phyloP scores from a whole-genome alignment of 1,284 basidiomycete species.

The Vanrija sp. region DNA sequence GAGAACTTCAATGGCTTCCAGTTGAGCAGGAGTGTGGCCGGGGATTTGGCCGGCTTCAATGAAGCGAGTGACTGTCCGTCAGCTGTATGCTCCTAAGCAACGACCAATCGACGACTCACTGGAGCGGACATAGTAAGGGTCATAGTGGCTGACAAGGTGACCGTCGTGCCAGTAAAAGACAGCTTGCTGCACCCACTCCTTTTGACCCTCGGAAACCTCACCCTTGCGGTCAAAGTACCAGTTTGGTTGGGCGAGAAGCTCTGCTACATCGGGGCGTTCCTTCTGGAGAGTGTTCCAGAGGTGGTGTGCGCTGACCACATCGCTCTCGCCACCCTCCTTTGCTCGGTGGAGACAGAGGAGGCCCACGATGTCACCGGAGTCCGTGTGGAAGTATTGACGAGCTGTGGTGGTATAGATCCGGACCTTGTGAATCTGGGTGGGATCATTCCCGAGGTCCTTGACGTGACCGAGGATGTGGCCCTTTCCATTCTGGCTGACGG shows the following conservation, averaged over 20 bases:
- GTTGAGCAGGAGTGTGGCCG: slow-evolving; percentile 36
- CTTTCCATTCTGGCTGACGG: slow-evolving; percentile 48
- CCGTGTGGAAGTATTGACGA: slow-evolving; percentile 50
- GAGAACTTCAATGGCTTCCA: slow-evolving; percentile 48
- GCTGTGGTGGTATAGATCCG: slow-evolving; percentile 51
- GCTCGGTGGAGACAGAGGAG: slow-evolving; percentile 51
- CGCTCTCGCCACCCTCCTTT: slow-evolving; percentile 53
- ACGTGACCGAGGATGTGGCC: slow-evolving; percentile 51
- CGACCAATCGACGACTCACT: background rate
- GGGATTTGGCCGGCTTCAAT: slow-evolving; percentile 49
- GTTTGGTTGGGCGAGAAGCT: slow-evolving; percentile 40
- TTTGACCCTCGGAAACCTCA: slow-evolving; percentile 45
- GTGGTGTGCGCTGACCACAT: slow-evolving; percentile 50
- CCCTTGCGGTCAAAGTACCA: slow-evolving; percentile 49
- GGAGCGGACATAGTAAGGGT: slow-evolving; percentile 38
- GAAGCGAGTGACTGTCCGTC: slow-evolving; percentile 3
- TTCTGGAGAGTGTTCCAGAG: slow-evolving; percentile 51
- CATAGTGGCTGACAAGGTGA: slow-evolving; percentile 31
- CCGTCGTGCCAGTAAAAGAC: slow-evolving; percentile 25
- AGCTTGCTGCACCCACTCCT: slow-evolving; percentile 28
- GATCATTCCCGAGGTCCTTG: slow-evolving; percentile 50
- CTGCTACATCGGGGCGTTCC: slow-evolving; percentile 49
- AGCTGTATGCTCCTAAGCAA: too few relatives aligned
- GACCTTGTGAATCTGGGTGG: slow-evolving; percentile 51
- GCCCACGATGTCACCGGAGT: slow-evolving; percentile 45